These are phyloP conservation scores for Dictyostelium capitatum DNA, from an alignment of 78 protist genomes.

Conservation along the genomic window DNA sequence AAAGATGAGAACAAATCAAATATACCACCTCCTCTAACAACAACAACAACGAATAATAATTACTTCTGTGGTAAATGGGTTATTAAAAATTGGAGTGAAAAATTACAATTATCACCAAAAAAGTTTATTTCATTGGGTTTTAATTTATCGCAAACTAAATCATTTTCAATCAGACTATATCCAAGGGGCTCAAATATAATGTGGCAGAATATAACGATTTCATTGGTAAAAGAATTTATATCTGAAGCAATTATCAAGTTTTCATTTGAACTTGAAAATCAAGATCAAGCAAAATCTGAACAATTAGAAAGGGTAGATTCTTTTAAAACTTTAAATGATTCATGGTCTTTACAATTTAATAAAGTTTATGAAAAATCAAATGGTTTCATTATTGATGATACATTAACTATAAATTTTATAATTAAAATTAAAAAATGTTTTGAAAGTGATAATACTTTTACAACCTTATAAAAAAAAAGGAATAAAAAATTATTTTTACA, in stretches of 20 bases:
- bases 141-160: background rate
- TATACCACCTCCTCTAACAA: too few relatives aligned
- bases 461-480: too few relatives aligned
- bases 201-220: slow-evolving; percentile 7
- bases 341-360: slow-evolving; percentile 11
- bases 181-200: background rate
- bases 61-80: background rate
- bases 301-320: background rate
- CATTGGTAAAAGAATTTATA: background rate
- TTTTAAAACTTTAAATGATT: slow-evolving; percentile 3
- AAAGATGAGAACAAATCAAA: background rate
- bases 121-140: background rate
- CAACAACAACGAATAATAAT: background rate
- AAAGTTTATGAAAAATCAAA: background rate
- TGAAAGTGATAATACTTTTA: background rate
- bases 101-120: background rate
- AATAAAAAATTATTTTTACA: too few relatives aligned
- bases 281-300: background rate
- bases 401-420: slow-evolving; percentile 6
- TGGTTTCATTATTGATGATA: background rate
- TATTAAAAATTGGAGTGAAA: slow-evolving; percentile 10
- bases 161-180: background rate
- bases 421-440: slow-evolving; percentile 8
- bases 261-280: slow-evolving; percentile 8
- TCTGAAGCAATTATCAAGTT: background rate